These are phyloP conservation scores for Pseudocercospora eumusae DNA, from an alignment of 2,329 filamentous ascomycete species.

Conservation along the genomic window DNA sequence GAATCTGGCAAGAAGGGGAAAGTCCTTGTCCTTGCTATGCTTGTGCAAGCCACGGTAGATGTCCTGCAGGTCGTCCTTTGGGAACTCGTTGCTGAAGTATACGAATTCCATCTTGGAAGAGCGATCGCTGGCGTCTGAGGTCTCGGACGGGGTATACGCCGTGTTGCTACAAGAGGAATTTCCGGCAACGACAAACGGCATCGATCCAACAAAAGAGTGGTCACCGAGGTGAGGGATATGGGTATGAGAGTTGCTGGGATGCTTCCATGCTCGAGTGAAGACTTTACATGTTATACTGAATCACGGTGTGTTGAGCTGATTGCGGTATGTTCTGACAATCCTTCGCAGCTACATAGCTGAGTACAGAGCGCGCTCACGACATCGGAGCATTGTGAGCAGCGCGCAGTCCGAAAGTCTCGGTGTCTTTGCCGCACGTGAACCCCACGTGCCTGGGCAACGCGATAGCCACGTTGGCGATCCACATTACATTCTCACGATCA, in stretches of 20 bases:
- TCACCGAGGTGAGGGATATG: slow-evolving; percentile 5
- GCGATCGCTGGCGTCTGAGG: slow-evolving; percentile 10
- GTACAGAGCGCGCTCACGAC: neutral
- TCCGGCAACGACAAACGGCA: slow-evolving; percentile 3
- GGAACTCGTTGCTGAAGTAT: slow-evolving; percentile 55
- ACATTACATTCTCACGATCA: too few relatives aligned
- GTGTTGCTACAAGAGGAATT: slow-evolving; percentile 5
- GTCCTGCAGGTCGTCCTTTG: slow-evolving; percentile 47
- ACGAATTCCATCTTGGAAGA: slow-evolving; percentile 31
- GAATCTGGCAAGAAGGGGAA: slow-evolving; percentile 46
- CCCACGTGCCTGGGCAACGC: neutral
- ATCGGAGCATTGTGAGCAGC: slow-evolving; percentile 7
- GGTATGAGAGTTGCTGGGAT: neutral
- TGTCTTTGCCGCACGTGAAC: neutral
- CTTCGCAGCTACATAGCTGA: slow-evolving; percentile 7
- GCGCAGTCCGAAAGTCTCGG: neutral
- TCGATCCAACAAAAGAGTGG: slow-evolving; percentile 3
- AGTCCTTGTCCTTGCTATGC: slow-evolving; percentile 45
- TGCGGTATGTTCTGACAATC: slow-evolving; percentile 3
- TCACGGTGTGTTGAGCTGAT: neutral
- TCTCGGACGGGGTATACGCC: slow-evolving; percentile 12
- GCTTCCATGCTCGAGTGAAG: neutral
- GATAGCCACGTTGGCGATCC: too few relatives aligned
- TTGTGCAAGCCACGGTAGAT: slow-evolving; percentile 46
- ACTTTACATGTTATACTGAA: slow-evolving; percentile 2